These are phyloP conservation scores for Mortierella sp. DNA, from an alignment of 371 early-diverging fungal genomes.

Conservation along the genomic window DNA sequence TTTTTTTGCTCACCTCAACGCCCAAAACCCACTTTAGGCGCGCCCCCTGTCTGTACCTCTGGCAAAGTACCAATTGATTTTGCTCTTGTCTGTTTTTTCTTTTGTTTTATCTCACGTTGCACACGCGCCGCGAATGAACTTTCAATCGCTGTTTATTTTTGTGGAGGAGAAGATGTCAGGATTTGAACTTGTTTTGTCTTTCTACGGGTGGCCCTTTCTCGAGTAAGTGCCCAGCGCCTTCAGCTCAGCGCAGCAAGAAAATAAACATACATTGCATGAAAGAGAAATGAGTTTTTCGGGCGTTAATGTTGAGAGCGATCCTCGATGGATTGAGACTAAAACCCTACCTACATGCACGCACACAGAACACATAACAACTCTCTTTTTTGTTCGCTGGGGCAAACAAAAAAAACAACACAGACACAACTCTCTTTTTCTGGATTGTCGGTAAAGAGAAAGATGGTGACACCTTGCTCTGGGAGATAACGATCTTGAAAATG, in stretches of 20 bases:
- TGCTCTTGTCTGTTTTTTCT: background rate
- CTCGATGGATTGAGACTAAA: background rate
- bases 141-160: background rate
- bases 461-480: background rate
- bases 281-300: background rate
- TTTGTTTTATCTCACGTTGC: conserved; percentile 11
- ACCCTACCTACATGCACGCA: too few relatives aligned
- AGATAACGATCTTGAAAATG: background rate
- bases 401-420: background rate
- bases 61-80: background rate
- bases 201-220: background rate
- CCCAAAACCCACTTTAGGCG: background rate
- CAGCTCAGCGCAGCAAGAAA: background rate
- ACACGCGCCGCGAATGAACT: background rate
- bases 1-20: background rate
- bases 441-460: background rate
- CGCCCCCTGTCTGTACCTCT: background rate
- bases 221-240: background rate
- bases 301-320: background rate
- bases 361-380: background rate
- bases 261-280: background rate
- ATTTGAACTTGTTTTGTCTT: background rate
- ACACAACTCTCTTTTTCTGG: background rate
- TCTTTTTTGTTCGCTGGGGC: too few relatives aligned
- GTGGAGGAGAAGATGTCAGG: background rate